Evolutionary conservation across 345 rosid genomes (phyloP).

Genomic region (Crucihimalaya himalaica): DNA sequence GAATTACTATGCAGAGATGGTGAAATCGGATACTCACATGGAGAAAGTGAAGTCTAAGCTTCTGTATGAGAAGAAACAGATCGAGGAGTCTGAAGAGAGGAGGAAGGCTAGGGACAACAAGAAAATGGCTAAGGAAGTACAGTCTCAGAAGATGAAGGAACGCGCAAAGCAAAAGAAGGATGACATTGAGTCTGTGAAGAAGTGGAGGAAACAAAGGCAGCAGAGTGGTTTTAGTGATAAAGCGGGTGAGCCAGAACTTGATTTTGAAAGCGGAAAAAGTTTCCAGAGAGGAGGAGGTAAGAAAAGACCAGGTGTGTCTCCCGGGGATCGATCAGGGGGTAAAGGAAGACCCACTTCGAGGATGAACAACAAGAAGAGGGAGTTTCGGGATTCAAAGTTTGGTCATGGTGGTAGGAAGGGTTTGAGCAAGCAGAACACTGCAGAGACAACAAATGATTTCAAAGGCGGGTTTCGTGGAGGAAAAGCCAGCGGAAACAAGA

Average conservation of each 20-base stretch:
- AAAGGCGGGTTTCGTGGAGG: slow-evolving; percentile 39
- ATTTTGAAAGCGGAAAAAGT: slow-evolving; percentile 62
- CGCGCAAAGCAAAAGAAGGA: slow-evolving; percentile 69
- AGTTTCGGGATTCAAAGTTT: slow-evolving; percentile 54
- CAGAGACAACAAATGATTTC: slow-evolving; percentile 52
- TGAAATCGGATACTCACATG: slow-evolving; percentile 78
- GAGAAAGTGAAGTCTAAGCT: slow-evolving; percentile 81
- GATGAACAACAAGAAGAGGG: slow-evolving; percentile 46
- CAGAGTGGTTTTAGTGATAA: slow-evolving; percentile 71
- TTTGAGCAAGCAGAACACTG: slow-evolving; percentile 65
- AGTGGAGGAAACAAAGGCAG: slow-evolving; percentile 91
- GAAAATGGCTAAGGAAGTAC: slow-evolving; percentile 74
- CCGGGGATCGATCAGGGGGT: slow-evolving; percentile 73
- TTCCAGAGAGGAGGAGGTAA: slow-evolving; percentile 61
- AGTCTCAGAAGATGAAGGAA: slow-evolving; percentile 80
- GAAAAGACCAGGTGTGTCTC: slow-evolving; percentile 66
- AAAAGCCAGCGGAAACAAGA: slow-evolving; percentile 53
- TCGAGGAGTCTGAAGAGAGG: slow-evolving; percentile 88
- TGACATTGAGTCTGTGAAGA: slow-evolving; percentile 75
- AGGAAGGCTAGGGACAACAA: slow-evolving; percentile 84
- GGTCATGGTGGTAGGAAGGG: slow-evolving; percentile 72
- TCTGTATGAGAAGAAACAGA: slow-evolving; percentile 63
- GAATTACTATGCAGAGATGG: slow-evolving; percentile 91
- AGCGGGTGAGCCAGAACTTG: slow-evolving; percentile 53
- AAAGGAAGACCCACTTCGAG: slow-evolving; percentile 46